Evolutionary conservation across 352 stramenopile species (phyloP).

Genomic region (Globisporangium apiculatum): DNA sequence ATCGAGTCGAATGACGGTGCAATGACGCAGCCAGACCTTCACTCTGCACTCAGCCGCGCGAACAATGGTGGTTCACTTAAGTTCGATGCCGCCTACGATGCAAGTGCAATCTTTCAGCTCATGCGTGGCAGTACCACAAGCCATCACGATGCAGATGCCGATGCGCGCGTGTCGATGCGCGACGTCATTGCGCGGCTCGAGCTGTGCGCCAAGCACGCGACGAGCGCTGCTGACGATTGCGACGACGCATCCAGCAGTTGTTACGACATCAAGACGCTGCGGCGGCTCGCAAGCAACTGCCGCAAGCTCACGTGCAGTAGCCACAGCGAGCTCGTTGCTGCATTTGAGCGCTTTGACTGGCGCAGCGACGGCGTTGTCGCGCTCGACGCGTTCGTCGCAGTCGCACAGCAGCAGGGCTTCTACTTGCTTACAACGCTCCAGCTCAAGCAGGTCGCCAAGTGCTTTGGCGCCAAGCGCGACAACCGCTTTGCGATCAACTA

Average conservation of each 20-base stretch:
- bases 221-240: background rate
- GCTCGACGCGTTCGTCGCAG: conserved; percentile 36
- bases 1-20: conserved; percentile 30
- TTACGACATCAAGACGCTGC: conserved; percentile 38
- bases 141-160: background rate
- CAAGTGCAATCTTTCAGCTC: no score
- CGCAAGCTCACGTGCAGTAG: conserved; percentile 32
- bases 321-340: conserved; percentile 24
- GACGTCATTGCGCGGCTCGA: conserved; percentile 30
- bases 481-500: conserved; percentile 58
- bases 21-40: conserved; percentile 34
- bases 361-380: conserved; percentile 33
- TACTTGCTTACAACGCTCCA: conserved; percentile 31
- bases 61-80: conserved; percentile 1
- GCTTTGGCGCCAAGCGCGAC: conserved; percentile 40
- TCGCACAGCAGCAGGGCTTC: conserved; percentile 35
- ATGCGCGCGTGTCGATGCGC: conserved; percentile 24
- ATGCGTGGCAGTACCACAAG: no score
- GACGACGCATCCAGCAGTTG: conserved; percentile 23
- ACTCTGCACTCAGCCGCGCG: conserved; percentile 28
- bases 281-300: conserved; percentile 43
- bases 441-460: conserved; percentile 38
- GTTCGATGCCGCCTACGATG: no score
- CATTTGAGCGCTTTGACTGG: conserved; percentile 71
- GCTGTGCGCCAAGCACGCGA: conserved; percentile 13